Percentiles rank a stretch among this genome's conserved stretches.
Evolutionary conservation across 805 yeast species (phyloP).

Genomic region (Zygoascus bituminiphila): DNA sequence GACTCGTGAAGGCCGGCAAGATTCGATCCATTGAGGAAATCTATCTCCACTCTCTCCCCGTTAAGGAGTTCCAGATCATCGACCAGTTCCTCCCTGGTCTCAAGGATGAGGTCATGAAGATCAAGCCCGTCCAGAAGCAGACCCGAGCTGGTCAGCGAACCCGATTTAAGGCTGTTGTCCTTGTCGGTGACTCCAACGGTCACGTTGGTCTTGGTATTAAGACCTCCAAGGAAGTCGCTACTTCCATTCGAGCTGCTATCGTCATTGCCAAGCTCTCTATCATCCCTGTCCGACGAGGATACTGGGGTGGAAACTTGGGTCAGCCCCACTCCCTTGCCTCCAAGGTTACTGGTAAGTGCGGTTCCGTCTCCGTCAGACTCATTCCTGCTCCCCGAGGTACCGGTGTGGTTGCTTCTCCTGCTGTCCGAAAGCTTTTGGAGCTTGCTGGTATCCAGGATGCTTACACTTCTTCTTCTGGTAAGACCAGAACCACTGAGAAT

Average conservation of each 20-base stretch:
- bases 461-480: slow-evolving; percentile 97
- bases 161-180: slow-evolving; percentile 99
- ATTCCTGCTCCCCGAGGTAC: slow-evolving; percentile 99
- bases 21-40: slow-evolving; percentile 93
- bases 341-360: slow-evolving; percentile 99
- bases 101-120: slow-evolving; percentile 99
- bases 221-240: slow-evolving; percentile 99
- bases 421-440: slow-evolving; percentile 97
- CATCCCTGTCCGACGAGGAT: slow-evolving; percentile 99
- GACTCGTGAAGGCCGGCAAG: slow-evolving; percentile 99
- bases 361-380: slow-evolving; percentile 96
- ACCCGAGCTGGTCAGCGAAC: slow-evolving; percentile 99
- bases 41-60: slow-evolving; percentile 98
- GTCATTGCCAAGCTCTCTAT: slow-evolving; percentile 97
- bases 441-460: slow-evolving; percentile 99
- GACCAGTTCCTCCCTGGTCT: slow-evolving; percentile 93
- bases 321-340: slow-evolving; percentile 97
- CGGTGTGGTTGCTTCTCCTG: slow-evolving; percentile 99
- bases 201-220: slow-evolving; percentile 99
- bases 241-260: slow-evolving; percentile 99
- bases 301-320: slow-evolving; percentile 99
- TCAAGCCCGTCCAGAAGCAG: slow-evolving; percentile 99
- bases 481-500: slow-evolving; percentile 99
- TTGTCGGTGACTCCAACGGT: slow-evolving; percentile 99
- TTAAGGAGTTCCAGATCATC: slow-evolving; percentile 98